phyloP scores from a whole-genome alignment of 2,329 filamentous ascomycete species.

The Lasiodiplodia theobromae region DNA sequence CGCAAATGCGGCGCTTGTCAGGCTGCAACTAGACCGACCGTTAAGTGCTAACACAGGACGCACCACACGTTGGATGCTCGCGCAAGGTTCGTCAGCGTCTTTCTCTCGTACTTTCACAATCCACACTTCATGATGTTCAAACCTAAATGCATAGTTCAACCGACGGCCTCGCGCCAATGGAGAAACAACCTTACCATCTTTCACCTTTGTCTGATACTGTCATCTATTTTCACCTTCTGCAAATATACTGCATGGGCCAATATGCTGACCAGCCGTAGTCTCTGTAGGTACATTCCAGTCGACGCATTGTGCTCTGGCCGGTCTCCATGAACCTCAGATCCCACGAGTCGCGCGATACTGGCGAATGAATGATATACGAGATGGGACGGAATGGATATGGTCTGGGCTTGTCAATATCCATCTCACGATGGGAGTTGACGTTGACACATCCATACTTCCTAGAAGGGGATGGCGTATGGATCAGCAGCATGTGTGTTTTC shows the following conservation, averaged over 20 bases:
- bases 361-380: background rate
- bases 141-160: conserved; percentile 29
- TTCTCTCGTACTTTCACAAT: background rate
- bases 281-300: background rate
- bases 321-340: background rate
- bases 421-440: too few species aligned
- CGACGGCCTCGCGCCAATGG: conserved; percentile 23
- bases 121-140: conserved; percentile 24
- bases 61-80: background rate
- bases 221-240: background rate
- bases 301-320: background rate
- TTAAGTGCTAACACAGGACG: conserved; percentile 1
- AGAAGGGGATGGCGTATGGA: too few species aligned
- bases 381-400: too few species aligned
- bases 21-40: background rate
- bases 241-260: background rate
- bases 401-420: too few species aligned
- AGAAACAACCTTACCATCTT: conserved; percentile 29
- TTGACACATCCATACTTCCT: too few species aligned
- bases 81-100: background rate
- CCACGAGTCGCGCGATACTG: too few species aligned
- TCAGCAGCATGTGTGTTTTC: too few species aligned
- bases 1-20: background rate
- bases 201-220: conserved; percentile 25
- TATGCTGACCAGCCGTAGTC: background rate